These are phyloP conservation scores for Xylaria sp. DNA, from an alignment of 495 filamentous ascomycete species.

Conservation along the genomic window DNA sequence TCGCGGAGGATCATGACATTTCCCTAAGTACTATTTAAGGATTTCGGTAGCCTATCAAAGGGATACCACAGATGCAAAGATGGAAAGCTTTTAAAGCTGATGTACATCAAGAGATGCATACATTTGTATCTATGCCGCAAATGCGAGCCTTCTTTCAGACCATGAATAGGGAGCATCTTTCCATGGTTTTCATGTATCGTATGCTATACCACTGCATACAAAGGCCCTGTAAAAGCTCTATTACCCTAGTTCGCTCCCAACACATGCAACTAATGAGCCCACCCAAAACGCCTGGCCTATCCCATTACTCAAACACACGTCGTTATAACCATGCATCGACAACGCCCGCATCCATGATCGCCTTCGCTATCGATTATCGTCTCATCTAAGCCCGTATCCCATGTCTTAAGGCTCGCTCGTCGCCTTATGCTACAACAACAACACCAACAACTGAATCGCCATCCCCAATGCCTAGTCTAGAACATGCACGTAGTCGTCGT, in stretches of 20 bases:
- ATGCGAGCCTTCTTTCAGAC: not conserved
- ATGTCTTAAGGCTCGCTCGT: constrained; percentile 2
- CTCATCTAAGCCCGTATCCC: constrained; percentile 1
- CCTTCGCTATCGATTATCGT: not conserved
- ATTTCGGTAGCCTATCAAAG: constrained; percentile 11
- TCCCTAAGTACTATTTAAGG: constrained; percentile 1
- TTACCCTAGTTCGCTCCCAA: constrained; percentile 34
- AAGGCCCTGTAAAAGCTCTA: constrained; percentile 26
- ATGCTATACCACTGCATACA: constrained; percentile 9
- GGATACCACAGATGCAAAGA: constrained; percentile 12
- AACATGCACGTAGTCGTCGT: no score
- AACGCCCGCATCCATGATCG: not conserved
- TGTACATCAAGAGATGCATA: constrained; percentile 26
- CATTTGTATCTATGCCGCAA: constrained; percentile 22
- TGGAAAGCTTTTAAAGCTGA: constrained; percentile 8
- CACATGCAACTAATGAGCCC: constrained; percentile 31
- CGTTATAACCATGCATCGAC: constrained; percentile 20
- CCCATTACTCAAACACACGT: constrained; percentile 25
- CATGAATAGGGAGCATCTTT: not conserved
- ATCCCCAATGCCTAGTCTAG: not conserved
- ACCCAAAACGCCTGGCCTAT: constrained; percentile 37
- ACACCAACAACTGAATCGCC: not conserved
- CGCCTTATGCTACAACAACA: not conserved
- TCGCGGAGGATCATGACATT: constrained; percentile 14
- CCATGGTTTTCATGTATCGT: constrained; percentile 6